A percentile compares a stretch with the other conserved stretches of the same genome.
Conservation (phyloP, 495 filamentous ascomycete genomes). For the Cercophora newfieldiana region DNA sequence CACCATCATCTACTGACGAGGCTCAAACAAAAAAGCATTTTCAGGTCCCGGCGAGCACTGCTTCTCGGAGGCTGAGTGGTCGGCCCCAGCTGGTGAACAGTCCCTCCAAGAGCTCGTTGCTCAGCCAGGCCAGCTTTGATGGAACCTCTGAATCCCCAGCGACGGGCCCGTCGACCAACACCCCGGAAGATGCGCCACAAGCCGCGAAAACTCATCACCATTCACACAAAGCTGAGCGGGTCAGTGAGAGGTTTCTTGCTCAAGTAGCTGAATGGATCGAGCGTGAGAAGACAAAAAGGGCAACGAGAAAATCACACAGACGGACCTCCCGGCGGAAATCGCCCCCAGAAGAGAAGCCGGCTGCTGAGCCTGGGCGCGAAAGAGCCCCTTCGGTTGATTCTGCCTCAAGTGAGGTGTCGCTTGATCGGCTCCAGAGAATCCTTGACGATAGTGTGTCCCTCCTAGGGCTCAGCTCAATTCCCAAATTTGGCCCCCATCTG, state of each 20-base stretch:
- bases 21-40: constrained; percentile 44
- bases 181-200: constrained; percentile 31
- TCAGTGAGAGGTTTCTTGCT: constrained; percentile 57
- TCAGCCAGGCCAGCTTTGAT: constrained; percentile 39
- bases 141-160: constrained; percentile 19
- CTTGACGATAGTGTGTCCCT: constrained; percentile 59
- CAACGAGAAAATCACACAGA: constrained; percentile 48
- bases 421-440: constrained; percentile 71
- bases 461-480: constrained; percentile 41
- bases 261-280: constrained; percentile 81
- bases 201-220: constrained; percentile 25
- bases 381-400: constrained; percentile 51
- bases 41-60: constrained; percentile 35
- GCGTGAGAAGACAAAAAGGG: constrained; percentile 67
- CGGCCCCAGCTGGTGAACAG: constrained; percentile 34
- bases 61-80: constrained; percentile 41
- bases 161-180: constrained; percentile 27
- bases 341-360: constrained; percentile 25
- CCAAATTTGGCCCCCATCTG: constrained; percentile 34
- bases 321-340: constrained; percentile 33
- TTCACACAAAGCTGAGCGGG: constrained; percentile 40
- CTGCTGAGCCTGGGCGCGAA: constrained; percentile 16
- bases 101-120: constrained; percentile 41
- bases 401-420: constrained; percentile 58
- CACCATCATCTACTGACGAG: constrained; percentile 37